phyloP scores from a whole-genome alignment of 108 stramenopile genomes.

The Mediolabrus comicus region DNA sequence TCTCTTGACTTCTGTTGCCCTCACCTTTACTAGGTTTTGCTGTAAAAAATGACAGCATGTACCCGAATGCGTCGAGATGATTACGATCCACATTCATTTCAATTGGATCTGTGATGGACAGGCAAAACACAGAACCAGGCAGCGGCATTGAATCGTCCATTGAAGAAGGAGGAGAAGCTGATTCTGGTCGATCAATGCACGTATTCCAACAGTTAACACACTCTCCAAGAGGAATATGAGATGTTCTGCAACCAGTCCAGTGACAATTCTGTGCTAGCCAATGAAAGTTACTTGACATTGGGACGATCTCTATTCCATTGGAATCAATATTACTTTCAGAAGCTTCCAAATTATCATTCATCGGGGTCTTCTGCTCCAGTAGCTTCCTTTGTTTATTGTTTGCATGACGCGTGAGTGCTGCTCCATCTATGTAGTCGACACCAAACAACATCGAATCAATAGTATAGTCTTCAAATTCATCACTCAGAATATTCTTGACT shows the following conservation, averaged over 20 bases:
- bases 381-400: constrained; percentile 22
- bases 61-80: constrained; percentile 50
- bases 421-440: constrained; percentile 65
- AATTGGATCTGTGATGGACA: constrained; percentile 61
- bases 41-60: constrained; percentile 49
- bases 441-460: constrained; percentile 75
- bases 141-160: constrained; percentile 60
- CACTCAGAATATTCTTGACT: neutral
- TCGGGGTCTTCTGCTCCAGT: constrained; percentile 1
- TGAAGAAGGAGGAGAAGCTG: neutral
- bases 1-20: neutral
- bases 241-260: constrained; percentile 39
- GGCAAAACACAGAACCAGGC: constrained; percentile 66
- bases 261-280: constrained; percentile 54
- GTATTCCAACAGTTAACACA: constrained; percentile 57
- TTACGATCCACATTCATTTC: constrained; percentile 75
- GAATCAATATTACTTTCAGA: constrained; percentile 30
- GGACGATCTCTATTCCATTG: constrained; percentile 65
- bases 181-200: constrained; percentile 8
- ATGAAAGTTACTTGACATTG: constrained; percentile 62
- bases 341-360: constrained; percentile 15
- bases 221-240: constrained; percentile 59
- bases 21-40: neutral
- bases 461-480: constrained; percentile 40
- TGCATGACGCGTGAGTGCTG: constrained; percentile 41